Percentiles rank a stretch among this genome's conserved stretches.
Evolutionary conservation across 202 grass and related monocot genomes (phyloP).

Genomic region (Saccharum hybrid): DNA sequence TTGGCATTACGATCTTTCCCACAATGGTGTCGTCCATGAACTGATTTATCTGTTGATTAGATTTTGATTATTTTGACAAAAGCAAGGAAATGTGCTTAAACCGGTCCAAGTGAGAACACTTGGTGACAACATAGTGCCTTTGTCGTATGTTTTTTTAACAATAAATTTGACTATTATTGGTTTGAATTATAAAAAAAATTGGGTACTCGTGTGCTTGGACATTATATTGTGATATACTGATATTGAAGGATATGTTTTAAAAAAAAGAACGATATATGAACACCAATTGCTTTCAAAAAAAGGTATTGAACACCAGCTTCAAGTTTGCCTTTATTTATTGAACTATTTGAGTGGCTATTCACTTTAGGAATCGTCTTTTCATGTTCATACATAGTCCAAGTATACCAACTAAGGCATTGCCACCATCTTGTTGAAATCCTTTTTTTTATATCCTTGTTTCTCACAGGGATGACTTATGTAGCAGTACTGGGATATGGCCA

Average conservation of each 20-base stretch:
- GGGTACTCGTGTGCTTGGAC: not conserved
- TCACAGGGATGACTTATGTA: not conserved
- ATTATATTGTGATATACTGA: not conserved
- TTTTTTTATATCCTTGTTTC: not conserved
- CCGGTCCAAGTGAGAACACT: too few species aligned
- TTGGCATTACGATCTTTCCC: too few species aligned
- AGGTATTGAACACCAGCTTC: not conserved
- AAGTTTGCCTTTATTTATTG: not conserved
- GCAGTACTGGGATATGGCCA: not conserved
- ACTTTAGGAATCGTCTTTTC: not conserved
- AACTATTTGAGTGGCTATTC: not conserved
- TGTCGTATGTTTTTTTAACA: too few species aligned
- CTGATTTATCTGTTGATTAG: too few species aligned
- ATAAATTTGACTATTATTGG: too few species aligned
- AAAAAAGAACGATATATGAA: not conserved
- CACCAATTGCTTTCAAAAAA: not conserved
- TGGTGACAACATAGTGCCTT: too few species aligned
- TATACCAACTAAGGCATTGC: not conserved
- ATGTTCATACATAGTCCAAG: not conserved
- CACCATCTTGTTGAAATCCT: not conserved
- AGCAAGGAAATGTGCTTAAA: too few species aligned
- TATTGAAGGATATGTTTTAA: not conserved
- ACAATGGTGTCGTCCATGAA: too few species aligned
- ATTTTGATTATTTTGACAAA: too few species aligned
- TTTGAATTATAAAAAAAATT: not conserved